These are phyloP conservation scores for Cladosporium austrohemisphaericum DNA, from an alignment of 2,329 filamentous ascomycete genomes.

Conservation along the genomic window DNA sequence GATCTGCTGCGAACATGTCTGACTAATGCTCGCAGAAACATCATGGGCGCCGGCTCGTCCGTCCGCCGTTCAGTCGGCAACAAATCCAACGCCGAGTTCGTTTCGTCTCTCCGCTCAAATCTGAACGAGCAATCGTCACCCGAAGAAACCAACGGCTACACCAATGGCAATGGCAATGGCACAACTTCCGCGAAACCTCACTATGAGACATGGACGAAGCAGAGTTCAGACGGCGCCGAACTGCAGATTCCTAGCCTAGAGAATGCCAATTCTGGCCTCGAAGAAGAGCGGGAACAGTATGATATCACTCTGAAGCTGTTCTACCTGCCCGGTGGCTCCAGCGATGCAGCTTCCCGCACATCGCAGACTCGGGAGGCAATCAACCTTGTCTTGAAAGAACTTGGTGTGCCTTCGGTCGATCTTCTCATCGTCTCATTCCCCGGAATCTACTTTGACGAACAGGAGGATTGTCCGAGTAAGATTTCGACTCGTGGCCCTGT, in stretches of 20 bases:
- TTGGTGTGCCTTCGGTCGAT: constrained; percentile 73
- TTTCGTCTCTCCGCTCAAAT: constrained; percentile 80
- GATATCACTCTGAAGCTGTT: constrained; percentile 96
- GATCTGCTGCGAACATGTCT: constrained; percentile 15
- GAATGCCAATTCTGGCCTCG: constrained; percentile 65
- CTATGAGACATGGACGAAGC: constrained; percentile 65
- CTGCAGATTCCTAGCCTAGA: constrained; percentile 67
- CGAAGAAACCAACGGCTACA: constrained; percentile 16
- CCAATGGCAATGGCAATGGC: constrained; percentile 20
- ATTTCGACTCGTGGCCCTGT: constrained; percentile 35
- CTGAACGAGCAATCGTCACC: constrained; percentile 46
- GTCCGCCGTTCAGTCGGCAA: constrained; percentile 72
- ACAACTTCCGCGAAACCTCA: constrained; percentile 24
- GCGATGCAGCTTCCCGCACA: constrained; percentile 55
- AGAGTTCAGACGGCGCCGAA: constrained; percentile 53
- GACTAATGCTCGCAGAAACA: constrained; percentile 56
- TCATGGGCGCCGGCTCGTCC: constrained; percentile 79
- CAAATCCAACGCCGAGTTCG: constrained; percentile 90
- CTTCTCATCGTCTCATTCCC: constrained; percentile 91
- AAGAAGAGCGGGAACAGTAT: constrained; percentile 79
- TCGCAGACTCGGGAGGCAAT: constrained; percentile 75
- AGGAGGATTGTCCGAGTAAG: constrained; percentile 70
- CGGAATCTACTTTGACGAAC: constrained; percentile 87
- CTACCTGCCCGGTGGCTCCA: constrained; percentile 63
- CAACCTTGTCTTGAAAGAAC: constrained; percentile 71